A percentile compares a stretch with the other conserved stretches of the same genome.
Conservation (phyloP, 2,329 filamentous ascomycete genomes). For the Phaeosphaeriaceae sp. region DNA sequence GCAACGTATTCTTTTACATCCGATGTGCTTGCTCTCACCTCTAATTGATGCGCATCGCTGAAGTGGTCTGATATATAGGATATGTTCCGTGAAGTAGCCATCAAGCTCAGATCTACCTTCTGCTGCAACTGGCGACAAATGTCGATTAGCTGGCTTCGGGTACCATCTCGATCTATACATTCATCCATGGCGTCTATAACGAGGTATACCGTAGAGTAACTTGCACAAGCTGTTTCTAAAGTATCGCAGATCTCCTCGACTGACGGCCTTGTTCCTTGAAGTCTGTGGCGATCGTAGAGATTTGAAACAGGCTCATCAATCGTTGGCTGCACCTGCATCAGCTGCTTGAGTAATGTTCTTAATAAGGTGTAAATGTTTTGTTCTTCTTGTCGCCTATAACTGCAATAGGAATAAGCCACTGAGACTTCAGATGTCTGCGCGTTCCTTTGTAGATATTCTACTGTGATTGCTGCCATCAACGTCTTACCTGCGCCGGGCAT, state of each 20-base stretch:
- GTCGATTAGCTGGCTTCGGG: conserved; percentile 5
- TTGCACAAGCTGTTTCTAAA: conserved; percentile 3
- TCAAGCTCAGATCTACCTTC: conserved; percentile 1
- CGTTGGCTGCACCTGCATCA: conserved; percentile 9
- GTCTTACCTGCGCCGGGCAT: conserved; percentile 40
- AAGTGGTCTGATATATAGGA: conserved; percentile 15
- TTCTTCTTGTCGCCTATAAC: conserved; percentile 48
- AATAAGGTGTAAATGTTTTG: conserved; percentile 35
- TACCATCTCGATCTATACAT: conserved; percentile 26
- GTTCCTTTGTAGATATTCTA: conserved; percentile 13
- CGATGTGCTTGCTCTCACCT: conserved; percentile 20
- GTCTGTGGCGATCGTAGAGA: conserved; percentile 6
- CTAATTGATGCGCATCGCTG: conserved; percentile 2
- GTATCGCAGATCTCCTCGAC: conserved; percentile 11
- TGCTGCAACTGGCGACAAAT: conserved; percentile 5
- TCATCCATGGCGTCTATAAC: conserved; percentile 47
- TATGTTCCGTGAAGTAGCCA: conserved; percentile 24
- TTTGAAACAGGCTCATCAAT: background rate
- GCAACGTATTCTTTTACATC: conserved; percentile 23
- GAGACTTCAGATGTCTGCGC: conserved; percentile 31
- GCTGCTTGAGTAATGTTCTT: conserved; percentile 18
- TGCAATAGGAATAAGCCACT: conserved; percentile 57
- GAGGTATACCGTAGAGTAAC: conserved; percentile 18
- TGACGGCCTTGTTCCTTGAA: conserved; percentile 10
- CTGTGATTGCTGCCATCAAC: conserved; percentile 27